Evolutionary conservation across 306 rosid genomes (phyloP).

Genomic region (Quercus ilex): DNA sequence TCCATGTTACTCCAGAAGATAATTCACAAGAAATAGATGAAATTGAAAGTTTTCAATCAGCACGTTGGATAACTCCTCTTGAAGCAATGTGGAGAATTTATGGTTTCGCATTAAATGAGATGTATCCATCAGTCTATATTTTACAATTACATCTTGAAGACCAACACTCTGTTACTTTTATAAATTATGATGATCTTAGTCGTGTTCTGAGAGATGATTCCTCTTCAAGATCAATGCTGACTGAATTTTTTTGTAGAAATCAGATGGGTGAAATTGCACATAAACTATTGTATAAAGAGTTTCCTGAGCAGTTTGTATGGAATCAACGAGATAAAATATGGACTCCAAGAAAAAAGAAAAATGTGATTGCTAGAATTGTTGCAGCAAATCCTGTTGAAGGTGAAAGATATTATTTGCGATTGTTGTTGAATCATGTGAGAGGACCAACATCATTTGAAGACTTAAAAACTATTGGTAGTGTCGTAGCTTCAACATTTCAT

Average conservation of each 20-base stretch:
- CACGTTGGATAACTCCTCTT: neutral
- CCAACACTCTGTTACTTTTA: neutral
- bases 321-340: neutral
- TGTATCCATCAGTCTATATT: neutral
- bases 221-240: neutral
- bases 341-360: neutral
- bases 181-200: neutral
- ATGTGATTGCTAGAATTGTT: neutral
- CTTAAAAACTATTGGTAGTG: neutral
- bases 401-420: neutral
- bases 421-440: neutral
- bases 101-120: neutral
- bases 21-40: neutral
- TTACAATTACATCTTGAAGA: neutral
- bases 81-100: neutral
- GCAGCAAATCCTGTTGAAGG: neutral
- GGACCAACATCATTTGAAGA: neutral
- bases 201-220: fast-evolving
- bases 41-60: neutral
- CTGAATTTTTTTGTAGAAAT: neutral
- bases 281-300: neutral
- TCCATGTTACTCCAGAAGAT: neutral
- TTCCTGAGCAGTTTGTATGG: slow-evolving; percentile 4
- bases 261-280: no score
- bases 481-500: neutral